Conservation (phyloP, 139 green algal genomes). For the Micromonas commoda region DNA sequence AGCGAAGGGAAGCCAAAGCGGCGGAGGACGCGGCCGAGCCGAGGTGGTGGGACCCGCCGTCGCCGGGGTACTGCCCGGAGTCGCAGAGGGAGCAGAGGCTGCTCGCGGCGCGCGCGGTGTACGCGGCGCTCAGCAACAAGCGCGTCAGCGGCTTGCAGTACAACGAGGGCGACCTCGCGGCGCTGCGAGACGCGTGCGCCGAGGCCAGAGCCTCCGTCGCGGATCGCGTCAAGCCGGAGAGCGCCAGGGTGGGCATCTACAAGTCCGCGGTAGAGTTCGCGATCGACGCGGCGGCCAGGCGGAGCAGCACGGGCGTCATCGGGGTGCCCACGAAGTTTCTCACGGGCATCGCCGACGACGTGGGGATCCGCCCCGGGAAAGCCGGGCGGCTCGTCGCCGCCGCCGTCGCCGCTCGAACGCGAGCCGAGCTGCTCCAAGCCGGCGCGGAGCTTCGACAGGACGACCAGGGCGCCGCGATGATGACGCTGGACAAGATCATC, state of each 20-base stretch:
- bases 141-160: neutral
- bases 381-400: neutral
- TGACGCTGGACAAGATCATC: neutral
- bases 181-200: neutral
- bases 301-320: neutral
- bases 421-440: neutral
- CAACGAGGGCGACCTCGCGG: neutral
- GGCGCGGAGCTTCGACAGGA: neutral
- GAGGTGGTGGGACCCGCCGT: neutral
- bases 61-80: neutral
- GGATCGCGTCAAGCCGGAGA: neutral
- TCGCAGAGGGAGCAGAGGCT: neutral
- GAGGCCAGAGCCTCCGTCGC: neutral
- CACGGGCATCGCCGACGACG: neutral
- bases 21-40: neutral
- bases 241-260: neutral
- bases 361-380: neutral
- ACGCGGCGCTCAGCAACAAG: neutral
- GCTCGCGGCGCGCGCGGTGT: neutral
- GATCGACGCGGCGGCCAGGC: neutral
- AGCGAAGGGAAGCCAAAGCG: neutral
- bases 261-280: neutral
- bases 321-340: neutral
- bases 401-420: neutral
- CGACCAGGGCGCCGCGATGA: neutral